Conservation (phyloP, 2,329 filamentous ascomycete species). For the Pleoardoris graminearum region DNA sequence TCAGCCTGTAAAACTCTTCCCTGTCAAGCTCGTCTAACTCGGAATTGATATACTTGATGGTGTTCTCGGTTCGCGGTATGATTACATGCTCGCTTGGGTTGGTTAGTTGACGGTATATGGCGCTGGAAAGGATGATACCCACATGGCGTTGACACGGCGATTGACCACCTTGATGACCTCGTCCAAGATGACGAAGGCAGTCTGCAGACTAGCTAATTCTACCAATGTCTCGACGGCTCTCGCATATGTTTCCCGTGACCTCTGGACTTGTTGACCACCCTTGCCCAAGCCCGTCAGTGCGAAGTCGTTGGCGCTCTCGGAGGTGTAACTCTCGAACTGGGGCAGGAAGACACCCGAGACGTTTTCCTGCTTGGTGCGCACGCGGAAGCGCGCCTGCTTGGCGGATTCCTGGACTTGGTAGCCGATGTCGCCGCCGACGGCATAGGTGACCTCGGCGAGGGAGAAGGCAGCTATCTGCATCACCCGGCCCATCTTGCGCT, state of each 20-base stretch:
- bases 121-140: constrained; percentile 43
- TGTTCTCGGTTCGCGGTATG: constrained; percentile 96
- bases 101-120: constrained; percentile 20
- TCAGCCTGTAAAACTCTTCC: constrained; percentile 96
- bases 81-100: constrained; percentile 78
- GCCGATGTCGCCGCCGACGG: constrained; percentile 87
- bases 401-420: constrained; percentile 98
- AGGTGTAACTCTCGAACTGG: constrained; percentile 86
- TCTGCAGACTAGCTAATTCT: constrained; percentile 93
- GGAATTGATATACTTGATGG: constrained; percentile 99
- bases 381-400: constrained; percentile 86
- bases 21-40: constrained; percentile 96
- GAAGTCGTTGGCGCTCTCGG: constrained; percentile 92
- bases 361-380: constrained; percentile 96
- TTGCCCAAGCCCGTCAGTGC: constrained; percentile 94
- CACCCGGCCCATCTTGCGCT: constrained; percentile 98
- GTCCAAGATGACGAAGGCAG: constrained; percentile 95
- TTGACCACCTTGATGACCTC: constrained; percentile 99
- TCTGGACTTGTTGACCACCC: constrained; percentile 94
- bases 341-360: constrained; percentile 95
- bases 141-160: constrained; percentile 96
- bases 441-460: constrained; percentile 94
- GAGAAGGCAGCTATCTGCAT: constrained; percentile 99
- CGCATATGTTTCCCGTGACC: constrained; percentile 93
- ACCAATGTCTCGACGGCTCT: constrained; percentile 94